These are phyloP conservation scores for Emericellopsis cladophorae DNA, from an alignment of 2,329 filamentous ascomycete genomes.

Conservation along the genomic window DNA sequence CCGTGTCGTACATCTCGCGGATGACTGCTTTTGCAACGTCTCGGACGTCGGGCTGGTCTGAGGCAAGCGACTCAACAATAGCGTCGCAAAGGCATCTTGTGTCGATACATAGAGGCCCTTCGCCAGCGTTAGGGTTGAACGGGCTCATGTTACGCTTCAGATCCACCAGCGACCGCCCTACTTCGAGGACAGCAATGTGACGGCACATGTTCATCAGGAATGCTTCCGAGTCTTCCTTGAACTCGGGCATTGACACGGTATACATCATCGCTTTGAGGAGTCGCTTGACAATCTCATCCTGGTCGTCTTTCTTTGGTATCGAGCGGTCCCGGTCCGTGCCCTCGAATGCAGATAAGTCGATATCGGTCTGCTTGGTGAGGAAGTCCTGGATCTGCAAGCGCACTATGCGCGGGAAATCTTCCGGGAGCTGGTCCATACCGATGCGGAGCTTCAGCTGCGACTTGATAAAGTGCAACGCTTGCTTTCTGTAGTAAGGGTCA, in stretches of 20 bases:
- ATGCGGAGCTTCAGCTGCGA: constrained; percentile 85
- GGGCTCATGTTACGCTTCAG: constrained; percentile 63
- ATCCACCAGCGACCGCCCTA: constrained; percentile 73
- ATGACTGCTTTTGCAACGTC: constrained; percentile 74
- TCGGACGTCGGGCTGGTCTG: constrained; percentile 67
- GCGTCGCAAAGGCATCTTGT: constrained; percentile 80
- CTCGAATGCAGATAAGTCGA: constrained; percentile 58
- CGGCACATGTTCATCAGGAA: constrained; percentile 74
- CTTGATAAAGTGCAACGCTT: constrained; percentile 79
- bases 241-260: constrained; percentile 68
- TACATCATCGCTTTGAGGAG: constrained; percentile 82
- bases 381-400: constrained; percentile 85
- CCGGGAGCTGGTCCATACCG: constrained; percentile 75
- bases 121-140: constrained; percentile 76
- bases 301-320: constrained; percentile 72
- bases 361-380: constrained; percentile 56
- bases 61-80: constrained; percentile 79
- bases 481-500: constrained; percentile 83
- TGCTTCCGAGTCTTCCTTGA: constrained; percentile 61
- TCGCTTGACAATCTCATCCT: constrained; percentile 73
- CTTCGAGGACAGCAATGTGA: constrained; percentile 82
- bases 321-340: constrained; percentile 70
- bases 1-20: constrained; percentile 63
- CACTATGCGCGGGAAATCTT: constrained; percentile 75
- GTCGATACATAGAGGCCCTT: constrained; percentile 79